Percentiles rank a stretch among this genome's conserved stretches.
phyloP scores from a whole-genome alignment of 2,329 filamentous ascomycete species.

The Monilinia polystroma region DNA sequence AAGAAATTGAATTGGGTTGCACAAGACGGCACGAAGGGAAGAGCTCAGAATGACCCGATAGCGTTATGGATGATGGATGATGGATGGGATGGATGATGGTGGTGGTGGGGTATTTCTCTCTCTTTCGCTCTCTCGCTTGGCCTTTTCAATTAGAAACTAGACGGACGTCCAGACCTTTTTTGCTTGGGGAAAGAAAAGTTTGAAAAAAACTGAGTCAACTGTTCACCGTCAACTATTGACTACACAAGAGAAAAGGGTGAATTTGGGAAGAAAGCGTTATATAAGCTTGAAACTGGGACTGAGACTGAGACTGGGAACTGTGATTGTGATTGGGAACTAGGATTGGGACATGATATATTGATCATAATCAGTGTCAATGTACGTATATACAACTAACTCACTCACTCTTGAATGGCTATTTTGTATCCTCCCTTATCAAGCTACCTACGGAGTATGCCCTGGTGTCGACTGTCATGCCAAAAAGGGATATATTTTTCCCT shows the following conservation, averaged over 20 bases:
- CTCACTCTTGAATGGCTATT: neutral
- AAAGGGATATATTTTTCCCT: neutral
- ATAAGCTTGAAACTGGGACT: too few relatives aligned
- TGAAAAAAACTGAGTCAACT: too few relatives aligned
- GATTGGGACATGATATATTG: too few relatives aligned
- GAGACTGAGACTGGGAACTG: too few relatives aligned
- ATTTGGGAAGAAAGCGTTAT: neutral
- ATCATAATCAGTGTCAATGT: neutral
- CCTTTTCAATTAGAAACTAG: neutral
- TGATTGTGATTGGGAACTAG: too few relatives aligned
- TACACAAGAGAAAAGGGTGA: neutral
- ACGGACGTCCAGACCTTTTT: conserved; percentile 8
- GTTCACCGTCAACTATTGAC: too few relatives aligned
- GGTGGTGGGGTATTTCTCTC: conserved; percentile 11
- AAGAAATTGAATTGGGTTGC: neutral
- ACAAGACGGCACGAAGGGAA: neutral
- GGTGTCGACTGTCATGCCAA: too few relatives aligned
- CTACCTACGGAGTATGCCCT: too few relatives aligned
- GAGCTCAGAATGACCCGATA: conserved; percentile 15
- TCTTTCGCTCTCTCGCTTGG: conserved; percentile 2
- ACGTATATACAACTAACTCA: neutral
- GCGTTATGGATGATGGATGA: neutral
- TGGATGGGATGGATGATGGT: too few relatives aligned
- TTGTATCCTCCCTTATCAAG: neutral
- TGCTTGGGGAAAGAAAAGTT: too few relatives aligned